These are phyloP conservation scores for Penicillium steckii DNA, from an alignment of 495 filamentous ascomycete genomes.

Conservation along the genomic window DNA sequence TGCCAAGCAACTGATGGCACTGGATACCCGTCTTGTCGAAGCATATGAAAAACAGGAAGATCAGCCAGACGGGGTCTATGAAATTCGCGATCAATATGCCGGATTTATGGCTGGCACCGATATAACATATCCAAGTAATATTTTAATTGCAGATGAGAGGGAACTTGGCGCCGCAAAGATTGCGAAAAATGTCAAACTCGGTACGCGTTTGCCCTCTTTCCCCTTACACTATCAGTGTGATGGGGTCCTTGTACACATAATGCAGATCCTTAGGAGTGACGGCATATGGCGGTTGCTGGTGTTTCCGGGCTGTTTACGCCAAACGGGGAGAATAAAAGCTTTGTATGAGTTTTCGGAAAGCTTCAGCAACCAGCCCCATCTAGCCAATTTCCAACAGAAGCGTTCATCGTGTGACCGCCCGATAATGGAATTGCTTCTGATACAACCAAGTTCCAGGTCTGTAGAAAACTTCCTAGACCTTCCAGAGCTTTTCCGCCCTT, in stretches of 20 bases:
- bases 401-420: background rate
- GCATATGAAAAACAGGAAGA: constrained; percentile 11
- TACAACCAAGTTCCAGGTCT: constrained; percentile 12
- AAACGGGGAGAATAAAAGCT: background rate
- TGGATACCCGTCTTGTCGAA: constrained; percentile 14
- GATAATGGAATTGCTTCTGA: constrained; percentile 13
- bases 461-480: constrained; percentile 17
- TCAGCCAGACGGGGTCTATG: background rate
- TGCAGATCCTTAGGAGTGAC: constrained; percentile 48
- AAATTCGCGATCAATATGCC: constrained; percentile 11
- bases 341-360: constrained; percentile 7
- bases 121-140: constrained; percentile 17
- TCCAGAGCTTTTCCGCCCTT: constrained; percentile 30
- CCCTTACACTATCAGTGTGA: constrained; percentile 58
- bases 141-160: constrained; percentile 10
- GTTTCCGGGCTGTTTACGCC: constrained; percentile 53
- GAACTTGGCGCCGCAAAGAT: constrained; percentile 13
- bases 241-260: constrained; percentile 54
- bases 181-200: constrained; percentile 47
- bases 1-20: constrained; percentile 15
- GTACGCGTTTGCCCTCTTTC: constrained; percentile 57
- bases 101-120: constrained; percentile 22
- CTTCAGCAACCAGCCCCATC: background rate
- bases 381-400: background rate
- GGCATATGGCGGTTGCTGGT: constrained; percentile 60